These are phyloP conservation scores for Kurtzmaniella quercitrusa DNA, from an alignment of 1,139 yeast genomes.

Conservation along the genomic window DNA sequence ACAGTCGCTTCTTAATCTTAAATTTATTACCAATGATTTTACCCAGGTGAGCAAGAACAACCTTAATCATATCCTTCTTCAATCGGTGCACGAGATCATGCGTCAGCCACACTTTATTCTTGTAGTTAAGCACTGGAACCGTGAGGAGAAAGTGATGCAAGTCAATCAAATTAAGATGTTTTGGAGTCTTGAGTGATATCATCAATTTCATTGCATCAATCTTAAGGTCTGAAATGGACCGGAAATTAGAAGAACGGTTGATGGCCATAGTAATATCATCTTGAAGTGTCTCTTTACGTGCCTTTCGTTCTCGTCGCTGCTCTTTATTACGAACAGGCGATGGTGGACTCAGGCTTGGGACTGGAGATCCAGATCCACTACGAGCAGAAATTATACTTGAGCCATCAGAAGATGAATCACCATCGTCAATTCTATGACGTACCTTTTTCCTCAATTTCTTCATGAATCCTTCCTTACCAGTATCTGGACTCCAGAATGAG, in stretches of 20 bases:
- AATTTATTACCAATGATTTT: slow-evolving; percentile 77
- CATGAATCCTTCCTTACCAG: not conserved
- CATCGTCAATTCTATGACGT: not conserved
- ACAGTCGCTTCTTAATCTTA: slow-evolving; percentile 32
- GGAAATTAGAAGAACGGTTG: slow-evolving; percentile 60
- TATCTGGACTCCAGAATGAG: not conserved
- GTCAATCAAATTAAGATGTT: slow-evolving; percentile 61
- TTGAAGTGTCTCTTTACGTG: not conserved
- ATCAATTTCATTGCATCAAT: slow-evolving; percentile 52
- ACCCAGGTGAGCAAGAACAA: slow-evolving; percentile 73
- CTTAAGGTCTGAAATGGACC: slow-evolving; percentile 58
- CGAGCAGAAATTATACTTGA: not conserved
- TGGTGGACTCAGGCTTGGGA: not conserved
- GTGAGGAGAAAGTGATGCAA: slow-evolving; percentile 64
- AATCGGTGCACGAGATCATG: slow-evolving; percentile 65
- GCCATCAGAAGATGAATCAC: slow-evolving; percentile 2
- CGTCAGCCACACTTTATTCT: slow-evolving; percentile 73
- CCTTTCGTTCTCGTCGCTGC: not conserved
- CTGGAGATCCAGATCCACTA: slow-evolving; percentile 1
- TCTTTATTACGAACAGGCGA: not conserved
- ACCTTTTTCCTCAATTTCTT: not conserved
- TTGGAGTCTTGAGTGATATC: slow-evolving; percentile 76
- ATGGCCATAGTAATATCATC: slow-evolving; percentile 57
- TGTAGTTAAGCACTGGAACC: slow-evolving; percentile 62
- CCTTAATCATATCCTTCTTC: slow-evolving; percentile 64